These are phyloP conservation scores for Neurospora sp. DNA, from an alignment of 495 filamentous ascomycete species.

Conservation along the genomic window DNA sequence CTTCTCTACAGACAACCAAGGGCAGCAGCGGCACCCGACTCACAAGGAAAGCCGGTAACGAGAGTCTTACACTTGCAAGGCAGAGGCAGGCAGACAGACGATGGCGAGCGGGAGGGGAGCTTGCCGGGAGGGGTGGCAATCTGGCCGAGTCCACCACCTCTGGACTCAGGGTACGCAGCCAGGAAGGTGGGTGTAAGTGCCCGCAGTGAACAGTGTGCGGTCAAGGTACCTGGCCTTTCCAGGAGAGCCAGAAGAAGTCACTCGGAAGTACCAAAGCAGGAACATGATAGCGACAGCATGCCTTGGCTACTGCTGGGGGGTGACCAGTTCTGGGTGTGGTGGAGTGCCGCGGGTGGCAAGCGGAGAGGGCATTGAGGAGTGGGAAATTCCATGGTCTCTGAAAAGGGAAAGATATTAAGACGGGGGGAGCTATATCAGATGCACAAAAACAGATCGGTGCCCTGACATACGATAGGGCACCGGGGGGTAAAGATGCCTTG, in stretches of 20 bases:
- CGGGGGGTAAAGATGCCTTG: conserved; percentile 15
- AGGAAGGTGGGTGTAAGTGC: conserved; percentile 8
- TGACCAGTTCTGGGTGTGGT: conserved; percentile 4
- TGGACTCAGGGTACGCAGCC: background rate
- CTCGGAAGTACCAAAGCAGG: conserved; percentile 13
- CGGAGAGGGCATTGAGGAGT: conserved; percentile 15
- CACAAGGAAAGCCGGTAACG: conserved; percentile 8
- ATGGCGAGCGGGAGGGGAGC: background rate
- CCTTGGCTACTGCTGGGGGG: background rate
- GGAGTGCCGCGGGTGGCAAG: conserved; percentile 17
- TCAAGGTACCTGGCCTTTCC: conserved; percentile 7
- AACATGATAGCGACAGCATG: conserved; percentile 12
- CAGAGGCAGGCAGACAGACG: conserved; percentile 5
- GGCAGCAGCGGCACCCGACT: conserved; percentile 14
- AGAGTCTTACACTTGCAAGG: background rate
- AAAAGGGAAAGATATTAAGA: conserved; percentile 29
- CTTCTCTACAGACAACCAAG: conserved; percentile 1
- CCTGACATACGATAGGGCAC: conserved; percentile 35
- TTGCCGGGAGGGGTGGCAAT: background rate
- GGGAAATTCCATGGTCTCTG: conserved; percentile 14
- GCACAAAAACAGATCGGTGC: conserved; percentile 27
- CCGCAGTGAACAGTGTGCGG: conserved; percentile 9
- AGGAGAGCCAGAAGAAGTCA: conserved; percentile 8
- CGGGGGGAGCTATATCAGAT: conserved; percentile 36
- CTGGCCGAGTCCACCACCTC: background rate